Evolutionary conservation across 768 basidiomycete genomes (phyloP).

Genomic region (Suillus sp.): DNA sequence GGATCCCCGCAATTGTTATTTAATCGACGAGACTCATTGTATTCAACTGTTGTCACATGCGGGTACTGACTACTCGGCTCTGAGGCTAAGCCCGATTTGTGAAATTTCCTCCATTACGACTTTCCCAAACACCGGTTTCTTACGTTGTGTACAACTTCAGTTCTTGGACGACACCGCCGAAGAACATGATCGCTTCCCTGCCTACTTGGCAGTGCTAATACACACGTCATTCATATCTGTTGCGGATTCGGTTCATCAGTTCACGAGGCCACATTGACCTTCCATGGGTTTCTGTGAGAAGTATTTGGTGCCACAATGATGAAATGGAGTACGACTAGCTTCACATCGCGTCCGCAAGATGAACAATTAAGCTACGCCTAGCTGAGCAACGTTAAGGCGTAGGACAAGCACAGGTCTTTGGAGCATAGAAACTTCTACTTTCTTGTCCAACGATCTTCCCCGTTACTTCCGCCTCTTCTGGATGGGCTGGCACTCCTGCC

Average conservation of each 20-base stretch:
- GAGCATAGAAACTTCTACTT: constrained; percentile 38
- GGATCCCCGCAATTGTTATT: background rate
- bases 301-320: background rate
- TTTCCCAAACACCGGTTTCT: background rate
- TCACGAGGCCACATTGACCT: background rate
- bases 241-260: background rate
- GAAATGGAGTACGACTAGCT: background rate
- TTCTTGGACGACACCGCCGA: background rate
- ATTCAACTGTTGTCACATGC: background rate
- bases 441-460: constrained; percentile 80
- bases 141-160: background rate
- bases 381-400: background rate
- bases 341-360: constrained; percentile 3
- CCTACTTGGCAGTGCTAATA: background rate
- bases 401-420: background rate
- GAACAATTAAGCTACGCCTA: constrained; percentile 8
- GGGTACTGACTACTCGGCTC: background rate
- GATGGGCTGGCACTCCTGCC: constrained; percentile 76
- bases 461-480: constrained; percentile 59
- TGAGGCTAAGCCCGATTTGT: background rate
- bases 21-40: background rate
- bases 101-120: background rate
- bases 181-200: background rate
- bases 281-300: constrained; percentile 1
- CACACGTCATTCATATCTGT: background rate